Conservation (phyloP, 1,284 basidiomycete species). For the Pascua guehoae region DNA sequence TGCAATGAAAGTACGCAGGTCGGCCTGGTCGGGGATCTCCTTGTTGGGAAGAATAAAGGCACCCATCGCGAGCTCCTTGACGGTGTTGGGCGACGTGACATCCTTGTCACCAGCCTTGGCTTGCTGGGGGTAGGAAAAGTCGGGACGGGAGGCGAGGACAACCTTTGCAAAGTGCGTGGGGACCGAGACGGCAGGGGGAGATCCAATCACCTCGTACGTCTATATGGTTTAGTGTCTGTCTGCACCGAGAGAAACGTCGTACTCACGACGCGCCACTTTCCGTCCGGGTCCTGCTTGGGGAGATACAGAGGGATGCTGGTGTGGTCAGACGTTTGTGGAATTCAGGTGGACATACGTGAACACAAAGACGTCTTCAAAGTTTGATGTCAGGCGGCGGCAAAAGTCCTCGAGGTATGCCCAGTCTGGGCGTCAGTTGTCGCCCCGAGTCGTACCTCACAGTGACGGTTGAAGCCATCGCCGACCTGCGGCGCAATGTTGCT, state of each 20-base stretch:
- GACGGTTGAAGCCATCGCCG: slow-evolving; percentile 93
- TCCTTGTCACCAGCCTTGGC: slow-evolving; percentile 24
- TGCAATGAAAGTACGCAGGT: slow-evolving; percentile 72
- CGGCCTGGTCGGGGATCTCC: slow-evolving; percentile 75
- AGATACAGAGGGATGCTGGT: slow-evolving; percentile 82
- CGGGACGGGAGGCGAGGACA: slow-evolving; percentile 71
- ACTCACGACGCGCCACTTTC: slow-evolving; percentile 89
- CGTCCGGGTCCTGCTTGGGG: slow-evolving; percentile 75
- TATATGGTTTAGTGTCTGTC: slow-evolving; percentile 43
- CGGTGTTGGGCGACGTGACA: slow-evolving; percentile 33
- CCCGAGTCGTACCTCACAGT: slow-evolving; percentile 60
- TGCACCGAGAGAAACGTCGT: background rate
- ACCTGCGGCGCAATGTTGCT: slow-evolving; percentile 98
- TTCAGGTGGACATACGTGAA: slow-evolving; percentile 64
- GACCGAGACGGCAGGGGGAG: slow-evolving; percentile 81
- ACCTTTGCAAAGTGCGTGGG: slow-evolving; percentile 99
- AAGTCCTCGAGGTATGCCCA: slow-evolving; percentile 97
- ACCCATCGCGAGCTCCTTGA: slow-evolving; percentile 73
- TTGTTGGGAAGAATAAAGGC: slow-evolving; percentile 95
- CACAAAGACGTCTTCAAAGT: slow-evolving; percentile 90
- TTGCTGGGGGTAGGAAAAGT: slow-evolving; percentile 67
- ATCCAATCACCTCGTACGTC: slow-evolving; percentile 91
- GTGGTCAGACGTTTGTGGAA: background rate
- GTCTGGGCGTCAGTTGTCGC: slow-evolving; percentile 54
- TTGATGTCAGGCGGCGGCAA: slow-evolving; percentile 79